Base-by-base conservation (phyloP, 2,329 filamentous ascomycete genomes). In the Xylaria polymorpha region DNA sequence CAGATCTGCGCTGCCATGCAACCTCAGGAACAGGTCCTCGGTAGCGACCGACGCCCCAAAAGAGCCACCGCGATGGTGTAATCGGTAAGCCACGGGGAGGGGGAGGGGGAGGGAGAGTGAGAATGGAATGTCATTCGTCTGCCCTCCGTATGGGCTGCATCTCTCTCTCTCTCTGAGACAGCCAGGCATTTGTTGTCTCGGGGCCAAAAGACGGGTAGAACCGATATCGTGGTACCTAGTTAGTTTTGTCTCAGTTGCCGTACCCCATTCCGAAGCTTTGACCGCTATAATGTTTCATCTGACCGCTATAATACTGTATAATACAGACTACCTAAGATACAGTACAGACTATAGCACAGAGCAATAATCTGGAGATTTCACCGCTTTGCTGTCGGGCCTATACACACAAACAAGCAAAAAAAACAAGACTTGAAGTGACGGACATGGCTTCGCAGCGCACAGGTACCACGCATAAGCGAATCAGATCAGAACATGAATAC, bases 1-100 rank as follows among this genome's bases (percentile, higher is more conserved):
- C 67, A 60, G 64, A 69, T 71, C 64, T 41, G 32, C 69, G 44
- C 64, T 51, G 58, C 20, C 61, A 70, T 71, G 68, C 64, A 68
- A 71, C 67, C 61, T 66, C 64, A 67, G 35, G 15, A 61, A 70
- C 70, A 51, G 10, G 10, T n/a, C 14, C 65, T 61, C 67, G 67
- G 70, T 70, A 71, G 57, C 67, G 61, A 64, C 62, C 46, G 25
- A 53, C 62, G 62, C 67, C 67, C 69, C 29, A 51, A 69, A 51
- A 9, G 57, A 69, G 67, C 60, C 56, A 69, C 57, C 44, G n/a
- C 29, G 6, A 63, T 9, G 51, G 10, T 1, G 25, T 29, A 29
- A 29, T 29, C 25, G 25, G 25, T 29, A 29, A 29, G 25, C 25
- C 25, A 29, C 25, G 25, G 4, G 25, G 4, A 4, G 25, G 25